A percentile compares a stretch with the other conserved stretches of the same genome.
Conservation (phyloP, 2,329 filamentous ascomycete species). For the Apiospora saccharicola region DNA sequence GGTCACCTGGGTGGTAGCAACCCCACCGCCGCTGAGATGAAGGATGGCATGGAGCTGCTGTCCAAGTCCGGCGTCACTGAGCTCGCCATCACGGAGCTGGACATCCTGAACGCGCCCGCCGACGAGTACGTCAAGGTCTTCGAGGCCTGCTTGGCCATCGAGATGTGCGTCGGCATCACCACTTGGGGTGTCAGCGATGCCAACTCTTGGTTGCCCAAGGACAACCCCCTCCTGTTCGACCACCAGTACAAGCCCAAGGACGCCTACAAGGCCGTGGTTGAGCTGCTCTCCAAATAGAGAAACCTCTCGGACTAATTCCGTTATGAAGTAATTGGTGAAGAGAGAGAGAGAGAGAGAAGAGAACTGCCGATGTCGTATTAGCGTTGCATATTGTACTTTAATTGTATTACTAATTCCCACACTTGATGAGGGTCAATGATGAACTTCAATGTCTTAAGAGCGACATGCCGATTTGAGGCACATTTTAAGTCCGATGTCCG, state of each 20-base stretch:
- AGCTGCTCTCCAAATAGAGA: slow-evolving; percentile 28
- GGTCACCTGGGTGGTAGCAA: slow-evolving; percentile 49
- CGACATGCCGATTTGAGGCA: neutral
- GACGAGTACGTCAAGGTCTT: slow-evolving; percentile 52
- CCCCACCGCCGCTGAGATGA: slow-evolving; percentile 46
- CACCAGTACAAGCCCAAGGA: slow-evolving; percentile 30
- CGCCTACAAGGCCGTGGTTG: slow-evolving; percentile 31
- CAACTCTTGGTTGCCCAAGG: slow-evolving; percentile 33
- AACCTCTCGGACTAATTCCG: neutral
- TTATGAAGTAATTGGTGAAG: neutral
- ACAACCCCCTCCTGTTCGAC: slow-evolving; percentile 32
- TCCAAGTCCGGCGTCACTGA: slow-evolving; percentile 53
- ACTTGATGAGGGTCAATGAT: neutral
- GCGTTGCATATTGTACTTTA: slow-evolving; percentile 4
- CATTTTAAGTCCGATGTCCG: slow-evolving; percentile 3
- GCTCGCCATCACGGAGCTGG: slow-evolving; percentile 64
- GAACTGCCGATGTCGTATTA: neutral
- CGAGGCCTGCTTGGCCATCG: slow-evolving; percentile 54
- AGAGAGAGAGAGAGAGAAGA: neutral
- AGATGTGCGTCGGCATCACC: slow-evolving; percentile 60
- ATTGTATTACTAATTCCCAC: slow-evolving; percentile 2
- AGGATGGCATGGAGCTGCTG: slow-evolving; percentile 52
- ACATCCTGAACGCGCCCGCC: slow-evolving; percentile 55
- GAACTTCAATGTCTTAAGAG: neutral
- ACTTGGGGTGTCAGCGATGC: slow-evolving; percentile 47